Conservation (phyloP, 1,139 yeast genomes). For the Hansenula sp. region DNA sequence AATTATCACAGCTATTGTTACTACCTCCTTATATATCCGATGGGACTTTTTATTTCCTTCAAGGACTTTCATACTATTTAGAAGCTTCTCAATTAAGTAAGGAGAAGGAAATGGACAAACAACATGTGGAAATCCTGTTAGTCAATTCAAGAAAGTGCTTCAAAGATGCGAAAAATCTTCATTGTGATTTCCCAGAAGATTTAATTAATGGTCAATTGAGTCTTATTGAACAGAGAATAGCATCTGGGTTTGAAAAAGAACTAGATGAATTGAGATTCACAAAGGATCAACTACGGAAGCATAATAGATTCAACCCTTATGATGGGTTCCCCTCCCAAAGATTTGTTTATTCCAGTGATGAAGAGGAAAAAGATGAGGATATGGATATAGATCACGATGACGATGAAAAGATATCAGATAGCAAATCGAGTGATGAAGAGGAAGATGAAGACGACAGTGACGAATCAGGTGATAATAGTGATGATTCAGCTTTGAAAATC, state of each 20-base stretch:
- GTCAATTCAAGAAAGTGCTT: conserved; percentile 8
- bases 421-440: background rate
- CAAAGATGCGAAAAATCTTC: conserved; percentile 5
- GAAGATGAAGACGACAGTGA: background rate
- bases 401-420: too few species aligned
- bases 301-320: background rate
- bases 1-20: conserved; percentile 13
- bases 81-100: conserved; percentile 12
- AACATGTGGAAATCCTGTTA: conserved; percentile 11
- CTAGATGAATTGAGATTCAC: background rate
- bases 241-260: conserved; percentile 1
- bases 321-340: background rate
- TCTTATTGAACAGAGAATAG: conserved; percentile 5
- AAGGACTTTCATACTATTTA: conserved; percentile 18
- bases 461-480: background rate
- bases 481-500: background rate
- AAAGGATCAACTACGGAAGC: background rate
- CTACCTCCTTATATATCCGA: conserved; percentile 16
- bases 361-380: too few species aligned
- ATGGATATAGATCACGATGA: too few species aligned
- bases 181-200: conserved; percentile 15
- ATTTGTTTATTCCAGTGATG: background rate
- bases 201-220: conserved; percentile 11
- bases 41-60: conserved; percentile 19
- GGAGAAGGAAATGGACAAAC: background rate